Conservation (phyloP, 148 eudicot genomes). For the Bassia scoparia region DNA sequence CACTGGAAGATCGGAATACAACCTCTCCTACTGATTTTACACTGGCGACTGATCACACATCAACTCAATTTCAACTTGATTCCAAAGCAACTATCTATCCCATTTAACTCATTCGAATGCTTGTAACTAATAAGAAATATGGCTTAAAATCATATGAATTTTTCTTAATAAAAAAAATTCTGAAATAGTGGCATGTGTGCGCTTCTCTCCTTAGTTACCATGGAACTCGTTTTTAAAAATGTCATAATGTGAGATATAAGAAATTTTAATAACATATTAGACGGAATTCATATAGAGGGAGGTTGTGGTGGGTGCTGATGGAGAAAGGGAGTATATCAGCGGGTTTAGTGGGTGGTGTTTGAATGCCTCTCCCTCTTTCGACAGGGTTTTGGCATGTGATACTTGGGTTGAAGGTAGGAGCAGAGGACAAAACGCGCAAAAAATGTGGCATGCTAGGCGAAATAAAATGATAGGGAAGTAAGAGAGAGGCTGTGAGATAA, state of each 20-base stretch:
- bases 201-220: not conserved
- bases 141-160: conserved; percentile 12
- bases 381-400: no score
- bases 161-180: not conserved
- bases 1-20: conserved; percentile 76
- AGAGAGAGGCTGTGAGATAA: no score
- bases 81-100: conserved; percentile 89
- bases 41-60: conserved; percentile 46
- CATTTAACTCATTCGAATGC: conserved; percentile 73
- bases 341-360: no score
- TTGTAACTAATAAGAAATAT: conserved; percentile 44
- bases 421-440: conserved; percentile 27
- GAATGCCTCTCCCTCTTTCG: conserved; percentile 88
- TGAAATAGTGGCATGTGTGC: not conserved
- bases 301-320: no score
- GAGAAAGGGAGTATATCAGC: no score
- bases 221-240: not conserved
- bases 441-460: conserved; percentile 26
- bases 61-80: conserved; percentile 82
- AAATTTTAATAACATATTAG: conserved; percentile 10
- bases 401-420: no score
- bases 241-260: not conserved
- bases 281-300: conserved; percentile 64
- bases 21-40: conserved; percentile 42
- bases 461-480: not conserved